phyloP scores from a whole-genome alignment of 2,329 filamentous ascomycete genomes.

The Trichoderma harzianum region DNA sequence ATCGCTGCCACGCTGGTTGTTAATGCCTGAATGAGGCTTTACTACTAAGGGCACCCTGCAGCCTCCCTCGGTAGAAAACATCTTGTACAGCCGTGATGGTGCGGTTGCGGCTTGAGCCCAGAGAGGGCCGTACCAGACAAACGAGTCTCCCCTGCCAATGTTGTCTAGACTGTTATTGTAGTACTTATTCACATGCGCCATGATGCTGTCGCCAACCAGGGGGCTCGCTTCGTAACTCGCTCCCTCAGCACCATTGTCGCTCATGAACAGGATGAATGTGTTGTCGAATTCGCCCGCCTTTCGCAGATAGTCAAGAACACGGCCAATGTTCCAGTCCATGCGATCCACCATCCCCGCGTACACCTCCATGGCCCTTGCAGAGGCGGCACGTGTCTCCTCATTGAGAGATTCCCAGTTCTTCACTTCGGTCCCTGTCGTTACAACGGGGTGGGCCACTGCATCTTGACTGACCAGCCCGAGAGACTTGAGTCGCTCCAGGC shows the following conservation, averaged over 20 bases:
- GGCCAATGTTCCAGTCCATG: conserved; percentile 59
- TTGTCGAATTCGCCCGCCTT: conserved; percentile 58
- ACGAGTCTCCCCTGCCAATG: conserved; percentile 53
- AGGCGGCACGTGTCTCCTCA: conserved; percentile 45
- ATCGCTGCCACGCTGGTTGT: background rate
- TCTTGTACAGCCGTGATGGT: conserved; percentile 36
- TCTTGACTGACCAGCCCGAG: conserved; percentile 52
- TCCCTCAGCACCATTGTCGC: conserved; percentile 61
- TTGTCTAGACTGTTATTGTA: conserved; percentile 49
- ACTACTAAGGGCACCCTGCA: conserved; percentile 45
- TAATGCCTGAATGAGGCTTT: conserved; percentile 1
- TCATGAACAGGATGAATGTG: conserved; percentile 62
- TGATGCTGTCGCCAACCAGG: conserved; percentile 51
- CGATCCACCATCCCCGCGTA: conserved; percentile 63
- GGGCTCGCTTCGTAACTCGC: conserved; percentile 57
- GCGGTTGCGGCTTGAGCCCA: conserved; percentile 47
- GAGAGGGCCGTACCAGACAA: conserved; percentile 58
- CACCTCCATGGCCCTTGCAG: conserved; percentile 55
- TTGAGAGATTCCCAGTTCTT: conserved; percentile 44
- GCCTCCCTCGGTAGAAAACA: conserved; percentile 46
- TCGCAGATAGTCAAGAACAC: conserved; percentile 54
- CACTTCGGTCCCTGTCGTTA: conserved; percentile 42
- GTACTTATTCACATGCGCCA: conserved; percentile 50
- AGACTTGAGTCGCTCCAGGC: conserved; percentile 53
- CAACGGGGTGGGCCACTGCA: conserved; percentile 49